Percentiles rank a stretch among this genome's conserved stretches.
Conservation (phyloP, 805 yeast genomes). For the Spathaspora girioi region DNA sequence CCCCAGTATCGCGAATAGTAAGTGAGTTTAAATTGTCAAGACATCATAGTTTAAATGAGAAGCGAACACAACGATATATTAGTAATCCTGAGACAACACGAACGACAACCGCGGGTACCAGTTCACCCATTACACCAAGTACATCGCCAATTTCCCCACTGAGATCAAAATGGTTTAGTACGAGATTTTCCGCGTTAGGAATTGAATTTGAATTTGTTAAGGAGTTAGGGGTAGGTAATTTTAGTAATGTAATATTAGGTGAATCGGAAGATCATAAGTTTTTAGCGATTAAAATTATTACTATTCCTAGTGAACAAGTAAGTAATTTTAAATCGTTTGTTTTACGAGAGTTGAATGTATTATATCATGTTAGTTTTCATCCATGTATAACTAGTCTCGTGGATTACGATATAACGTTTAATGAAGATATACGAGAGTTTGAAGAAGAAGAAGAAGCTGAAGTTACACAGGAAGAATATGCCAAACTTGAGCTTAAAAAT, state of each 20-base stretch:
- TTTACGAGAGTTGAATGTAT: conserved; percentile 65
- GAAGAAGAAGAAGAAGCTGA: conserved; percentile 8
- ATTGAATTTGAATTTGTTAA: conserved; percentile 11
- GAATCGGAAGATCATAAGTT: conserved; percentile 9
- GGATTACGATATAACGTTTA: conserved; percentile 42
- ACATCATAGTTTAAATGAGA: conserved; percentile 12
- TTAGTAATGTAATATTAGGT: conserved; percentile 60
- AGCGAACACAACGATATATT: conserved; percentile 12
- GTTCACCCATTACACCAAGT: conserved; percentile 8
- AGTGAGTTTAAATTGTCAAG: conserved; percentile 34
- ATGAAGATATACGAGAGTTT: too few species aligned
- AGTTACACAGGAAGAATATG: neutral
- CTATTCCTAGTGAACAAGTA: conserved; percentile 31
- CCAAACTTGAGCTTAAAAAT: conserved; percentile 8
- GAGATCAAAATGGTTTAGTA: neutral
- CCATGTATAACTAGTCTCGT: conserved; percentile 67
- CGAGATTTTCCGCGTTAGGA: conserved; percentile 2
- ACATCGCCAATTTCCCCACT: conserved; percentile 5
- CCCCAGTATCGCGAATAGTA: conserved; percentile 18
- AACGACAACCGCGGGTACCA: conserved; percentile 1
- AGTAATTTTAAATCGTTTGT: conserved; percentile 34
- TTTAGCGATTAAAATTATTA: conserved; percentile 71
- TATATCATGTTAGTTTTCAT: conserved; percentile 50
- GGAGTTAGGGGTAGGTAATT: conserved; percentile 63
- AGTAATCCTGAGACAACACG: conserved; percentile 19